Base-by-base conservation (phyloP, 2,329 filamentous ascomycete genomes). In the Samsoniella hepiali region DNA sequence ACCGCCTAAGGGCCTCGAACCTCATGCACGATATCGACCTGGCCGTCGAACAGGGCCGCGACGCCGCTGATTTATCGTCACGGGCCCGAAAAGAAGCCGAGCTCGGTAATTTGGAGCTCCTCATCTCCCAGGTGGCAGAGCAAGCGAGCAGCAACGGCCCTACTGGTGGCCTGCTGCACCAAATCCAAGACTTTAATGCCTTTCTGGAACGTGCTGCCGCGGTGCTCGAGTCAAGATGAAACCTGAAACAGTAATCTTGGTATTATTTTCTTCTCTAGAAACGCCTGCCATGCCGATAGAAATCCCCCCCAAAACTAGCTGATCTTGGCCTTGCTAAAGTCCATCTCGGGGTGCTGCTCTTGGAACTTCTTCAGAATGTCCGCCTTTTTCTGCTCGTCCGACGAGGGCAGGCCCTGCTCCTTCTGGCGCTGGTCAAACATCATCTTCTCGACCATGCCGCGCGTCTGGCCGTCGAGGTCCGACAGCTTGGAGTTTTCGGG, bases 361-460 rank as follows among this genome's bases (percentile, higher is more conserved):
- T 97, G 90, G 79, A 99, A 98, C 81, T 96, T 92, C 79, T 91
- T 90, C 74, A 99, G 79, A 71, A 99, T 89, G 63, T 99, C 94
- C 73, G 88, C 78, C 85, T 98, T 98, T 83, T 93, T 91, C 84
- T 96, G 54, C 81, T 99, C 95, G 69, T 98, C 95, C 68, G 91
- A 96, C 13, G 89, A 93, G 54, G 93, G 91, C 76, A 90, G 84
- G 5, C 95, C 95, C 77, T 85, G 81, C 81, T 98, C 93, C 86
- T 99, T 99, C 81, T 98, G 93, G 69, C 91, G 84, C 83, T 99
- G 95, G 80, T 99, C 95, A 72, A 85, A 99, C 95, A 99, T 99
- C 95, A 99, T 99, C 86, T 99, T 99, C 87, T 99, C 95, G 51
- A 99, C 95, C 94, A 99, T 98, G 64, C 88, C 86, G 67, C 95